phyloP scores from a whole-genome alignment of 2,329 filamentous ascomycete species.

The Fusarium protoensiforme region DNA sequence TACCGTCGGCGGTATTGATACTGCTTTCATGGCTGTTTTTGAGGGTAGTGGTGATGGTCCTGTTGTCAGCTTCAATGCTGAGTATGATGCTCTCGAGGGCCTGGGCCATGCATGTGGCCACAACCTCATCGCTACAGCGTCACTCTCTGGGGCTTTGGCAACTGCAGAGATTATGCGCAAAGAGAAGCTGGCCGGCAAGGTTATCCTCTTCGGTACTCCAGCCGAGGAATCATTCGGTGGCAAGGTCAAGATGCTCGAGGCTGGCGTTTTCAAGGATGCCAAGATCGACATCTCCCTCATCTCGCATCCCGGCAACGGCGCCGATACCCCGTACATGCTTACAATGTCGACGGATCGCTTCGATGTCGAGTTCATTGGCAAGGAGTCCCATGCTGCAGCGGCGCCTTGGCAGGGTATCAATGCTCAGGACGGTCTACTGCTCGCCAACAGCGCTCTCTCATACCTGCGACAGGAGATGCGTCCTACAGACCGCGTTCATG shows the following conservation, averaged over 20 bases:
- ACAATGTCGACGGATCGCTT: slow-evolving; percentile 31
- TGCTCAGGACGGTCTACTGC: slow-evolving; percentile 34
- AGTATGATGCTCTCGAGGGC: slow-evolving; percentile 43
- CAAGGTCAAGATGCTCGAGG: slow-evolving; percentile 37
- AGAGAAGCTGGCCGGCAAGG: slow-evolving; percentile 30
- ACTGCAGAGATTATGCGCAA: slow-evolving; percentile 29
- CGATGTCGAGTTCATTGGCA: slow-evolving; percentile 28
- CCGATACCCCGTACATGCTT: slow-evolving; percentile 28
- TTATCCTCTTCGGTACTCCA: slow-evolving; percentile 34
- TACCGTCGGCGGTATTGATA: slow-evolving; percentile 54
- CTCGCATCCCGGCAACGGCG: slow-evolving; percentile 24
- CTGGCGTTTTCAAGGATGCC: slow-evolving; percentile 23
- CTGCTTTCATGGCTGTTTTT: slow-evolving; percentile 56
- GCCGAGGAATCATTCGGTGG: slow-evolving; percentile 36
- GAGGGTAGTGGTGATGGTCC: slow-evolving; percentile 51
- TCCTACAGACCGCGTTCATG: slow-evolving; percentile 30
- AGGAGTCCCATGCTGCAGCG: slow-evolving; percentile 28
- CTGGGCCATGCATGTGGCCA: slow-evolving; percentile 37
- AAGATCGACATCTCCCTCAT: slow-evolving; percentile 40
- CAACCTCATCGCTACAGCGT: slow-evolving; percentile 36
- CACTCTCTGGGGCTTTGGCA: slow-evolving; percentile 26
- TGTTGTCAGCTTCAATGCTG: slow-evolving; percentile 56
- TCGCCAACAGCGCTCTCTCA: slow-evolving; percentile 32
- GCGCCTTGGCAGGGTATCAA: slow-evolving; percentile 36
- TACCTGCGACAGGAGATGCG: slow-evolving; percentile 35